Percentiles rank a stretch among this genome's conserved stretches.
Evolutionary conservation across 768 basidiomycete genomes (phyloP).

Genomic region (Guyanaporus albipodus): DNA sequence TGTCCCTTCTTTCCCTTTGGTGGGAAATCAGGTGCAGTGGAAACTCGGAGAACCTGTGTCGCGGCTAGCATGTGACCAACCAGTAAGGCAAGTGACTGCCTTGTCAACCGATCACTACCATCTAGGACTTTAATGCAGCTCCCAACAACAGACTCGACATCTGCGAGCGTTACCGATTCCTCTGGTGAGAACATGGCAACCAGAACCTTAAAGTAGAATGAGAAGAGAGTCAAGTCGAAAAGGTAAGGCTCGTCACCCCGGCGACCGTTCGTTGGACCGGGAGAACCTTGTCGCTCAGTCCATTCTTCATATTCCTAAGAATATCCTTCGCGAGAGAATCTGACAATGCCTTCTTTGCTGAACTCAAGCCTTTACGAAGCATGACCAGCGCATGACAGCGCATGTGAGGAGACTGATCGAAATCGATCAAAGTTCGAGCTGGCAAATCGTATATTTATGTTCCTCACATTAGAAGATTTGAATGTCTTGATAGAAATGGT

Average conservation of each 20-base stretch:
- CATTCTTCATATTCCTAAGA: constrained; percentile 73
- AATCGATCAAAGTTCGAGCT: constrained; percentile 4
- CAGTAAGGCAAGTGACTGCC: constrained; percentile 75
- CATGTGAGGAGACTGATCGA: constrained; percentile 65
- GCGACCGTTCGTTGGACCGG: constrained; percentile 83
- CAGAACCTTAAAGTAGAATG: constrained; percentile 41
- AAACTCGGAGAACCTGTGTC: constrained; percentile 67
- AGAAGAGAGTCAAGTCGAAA: constrained; percentile 8
- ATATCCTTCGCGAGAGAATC: constrained; percentile 79
- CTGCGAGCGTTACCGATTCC: constrained; percentile 53
- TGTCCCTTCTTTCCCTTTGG: constrained; percentile 64
- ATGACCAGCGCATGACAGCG: constrained; percentile 77
- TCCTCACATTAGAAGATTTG: constrained; percentile 68
- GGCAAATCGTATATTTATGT: neutral
- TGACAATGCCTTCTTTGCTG: constrained; percentile 79
- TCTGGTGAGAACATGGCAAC: constrained; percentile 56
- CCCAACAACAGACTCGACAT: constrained; percentile 72
- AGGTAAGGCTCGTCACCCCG: constrained; percentile 46
- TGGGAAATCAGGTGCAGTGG: constrained; percentile 41
- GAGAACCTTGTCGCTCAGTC: constrained; percentile 76
- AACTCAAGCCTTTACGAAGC: constrained; percentile 72
- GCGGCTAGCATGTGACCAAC: constrained; percentile 80
- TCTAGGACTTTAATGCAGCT: constrained; percentile 75
- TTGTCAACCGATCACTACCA: constrained; percentile 75
- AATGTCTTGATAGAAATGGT: constrained; percentile 61